Percentiles rank a stretch among this genome's conserved stretches.
phyloP scores from a whole-genome alignment of 345 rosid genomes.

The Linum usitatissimum region DNA sequence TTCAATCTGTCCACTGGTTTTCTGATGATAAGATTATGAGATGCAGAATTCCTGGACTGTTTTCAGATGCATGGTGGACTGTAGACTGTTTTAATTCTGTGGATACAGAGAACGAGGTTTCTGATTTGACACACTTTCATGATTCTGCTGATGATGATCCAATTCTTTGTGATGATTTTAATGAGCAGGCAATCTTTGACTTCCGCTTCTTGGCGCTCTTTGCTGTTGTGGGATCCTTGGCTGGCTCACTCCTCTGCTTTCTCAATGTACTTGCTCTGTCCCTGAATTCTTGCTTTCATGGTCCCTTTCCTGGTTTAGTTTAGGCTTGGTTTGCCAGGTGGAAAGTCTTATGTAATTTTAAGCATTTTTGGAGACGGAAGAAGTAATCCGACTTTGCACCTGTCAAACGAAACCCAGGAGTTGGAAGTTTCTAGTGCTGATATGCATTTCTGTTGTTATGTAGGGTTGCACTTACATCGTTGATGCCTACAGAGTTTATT shows the following conservation, averaged over 20 bases:
- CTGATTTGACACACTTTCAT: neutral
- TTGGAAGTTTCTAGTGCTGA: neutral
- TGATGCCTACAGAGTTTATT: slow-evolving; percentile 75
- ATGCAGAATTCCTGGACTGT: neutral
- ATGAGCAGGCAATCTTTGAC: slow-evolving; percentile 60
- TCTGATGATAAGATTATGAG: neutral
- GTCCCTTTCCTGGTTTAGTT: neutral
- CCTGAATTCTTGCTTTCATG: neutral
- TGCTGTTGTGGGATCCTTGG: slow-evolving; percentile 76
- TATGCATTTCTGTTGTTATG: neutral
- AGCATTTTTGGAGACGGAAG: neutral
- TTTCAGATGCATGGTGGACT: too few species aligned
- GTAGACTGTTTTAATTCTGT: neutral
- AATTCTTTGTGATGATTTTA: neutral
- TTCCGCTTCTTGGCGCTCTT: slow-evolving; percentile 83
- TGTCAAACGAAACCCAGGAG: neutral
- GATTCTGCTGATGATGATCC: neutral
- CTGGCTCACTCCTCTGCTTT: slow-evolving; percentile 81
- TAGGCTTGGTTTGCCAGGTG: neutral
- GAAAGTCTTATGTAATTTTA: neutral
- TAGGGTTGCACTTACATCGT: slow-evolving; percentile 70
- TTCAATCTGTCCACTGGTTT: neutral
- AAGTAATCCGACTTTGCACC: too few species aligned
- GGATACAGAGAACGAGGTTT: neutral
- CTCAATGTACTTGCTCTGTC: slow-evolving; percentile 45